These are phyloP conservation scores for Eimeria sp. DNA, from an alignment of 169 alveolate species.

Conservation along the genomic window DNA sequence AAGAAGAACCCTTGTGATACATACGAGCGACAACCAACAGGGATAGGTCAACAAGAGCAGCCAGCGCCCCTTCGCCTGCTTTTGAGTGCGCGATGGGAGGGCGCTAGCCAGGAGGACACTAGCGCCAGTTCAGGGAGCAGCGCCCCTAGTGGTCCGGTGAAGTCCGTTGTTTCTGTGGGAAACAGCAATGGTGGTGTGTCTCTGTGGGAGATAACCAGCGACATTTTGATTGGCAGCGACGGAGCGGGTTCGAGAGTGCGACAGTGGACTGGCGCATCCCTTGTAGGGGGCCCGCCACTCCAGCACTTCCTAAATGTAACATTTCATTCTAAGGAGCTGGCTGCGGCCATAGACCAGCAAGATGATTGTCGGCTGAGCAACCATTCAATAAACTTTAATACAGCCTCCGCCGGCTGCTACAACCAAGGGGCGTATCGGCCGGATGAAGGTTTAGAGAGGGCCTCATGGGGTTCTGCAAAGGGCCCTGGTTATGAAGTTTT, in stretches of 20 bases:
- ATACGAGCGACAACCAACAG: not conserved
- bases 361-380: not conserved
- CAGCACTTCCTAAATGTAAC: slow-evolving; percentile 77
- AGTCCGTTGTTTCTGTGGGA: not conserved
- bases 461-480: not conserved
- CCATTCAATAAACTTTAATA: too few relatives aligned
- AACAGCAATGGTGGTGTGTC: not conserved
- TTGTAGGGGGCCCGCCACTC: slow-evolving; percentile 42
- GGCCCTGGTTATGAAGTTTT: slow-evolving; percentile 12
- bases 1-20: not conserved
- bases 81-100: slow-evolving; percentile 26
- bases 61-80: slow-evolving; percentile 27
- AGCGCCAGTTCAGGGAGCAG: not conserved
- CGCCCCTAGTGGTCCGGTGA: slow-evolving; percentile 1
- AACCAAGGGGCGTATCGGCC: not conserved
- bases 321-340: slow-evolving; percentile 66
- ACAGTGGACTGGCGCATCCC: slow-evolving; percentile 21
- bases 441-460: not conserved
- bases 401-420: not conserved
- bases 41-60: not conserved
- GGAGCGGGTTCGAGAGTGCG: slow-evolving; percentile 75
- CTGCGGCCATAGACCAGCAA: slow-evolving; percentile 29
- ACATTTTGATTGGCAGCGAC: slow-evolving; percentile 74
- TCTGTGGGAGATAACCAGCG: slow-evolving; percentile 49
- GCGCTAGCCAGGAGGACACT: slow-evolving; percentile 19